Base-by-base conservation (phyloP, 768 basidiomycete genomes). In the Tricholoma sp. region DNA sequence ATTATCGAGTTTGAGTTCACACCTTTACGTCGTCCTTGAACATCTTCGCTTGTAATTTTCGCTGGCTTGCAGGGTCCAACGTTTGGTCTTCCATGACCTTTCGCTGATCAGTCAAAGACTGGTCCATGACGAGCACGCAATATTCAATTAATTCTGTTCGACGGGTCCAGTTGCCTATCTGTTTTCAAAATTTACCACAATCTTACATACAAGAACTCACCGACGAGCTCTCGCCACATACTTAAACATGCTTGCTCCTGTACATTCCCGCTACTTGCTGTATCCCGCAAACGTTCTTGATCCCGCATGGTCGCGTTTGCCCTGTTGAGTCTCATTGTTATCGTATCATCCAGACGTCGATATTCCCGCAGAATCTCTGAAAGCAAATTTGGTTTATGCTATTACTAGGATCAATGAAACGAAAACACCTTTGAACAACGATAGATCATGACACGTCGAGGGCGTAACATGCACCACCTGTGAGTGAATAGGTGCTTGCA, bases 291-390 rank as follows among this genome's bases (percentile, higher is more conserved):
- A 28, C 89, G 80, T 61, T 89, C 84, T 59, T 79, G 76, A 72
- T 93, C 91, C 52, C 89, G 80, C 69, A 86, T 83, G 53, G 84
- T 78, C 4, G 91, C 91, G 55, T 80, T 82, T 37, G 89, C 86
- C 50, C 91, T 82, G 68, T 94, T 93, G 48, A 92, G 69, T 33
- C 91, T 78, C 86, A 91, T 89, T 39, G 79, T 81, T 61, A 94
- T 86, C 6, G 82, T 75, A 65, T 94, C 91, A 70, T 94, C 91
- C 12, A 93, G 73, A 62, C 77, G 82, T 64, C 91, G 80, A 69
- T 92, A 93, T 70, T 93, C 90, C 65, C 78, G 84, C 68, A 94
- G 76, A 63, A 93, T 82, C 58, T 91, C 91, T 94, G 67, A 44
- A 48, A 49, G 31, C n/a, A 32, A 54, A 9, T 28, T 50, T 24